A percentile compares a stretch with the other conserved stretches of the same genome.
phyloP scores from a whole-genome alignment of 1,139 yeast genomes.

The Blastobotrys elegans region DNA sequence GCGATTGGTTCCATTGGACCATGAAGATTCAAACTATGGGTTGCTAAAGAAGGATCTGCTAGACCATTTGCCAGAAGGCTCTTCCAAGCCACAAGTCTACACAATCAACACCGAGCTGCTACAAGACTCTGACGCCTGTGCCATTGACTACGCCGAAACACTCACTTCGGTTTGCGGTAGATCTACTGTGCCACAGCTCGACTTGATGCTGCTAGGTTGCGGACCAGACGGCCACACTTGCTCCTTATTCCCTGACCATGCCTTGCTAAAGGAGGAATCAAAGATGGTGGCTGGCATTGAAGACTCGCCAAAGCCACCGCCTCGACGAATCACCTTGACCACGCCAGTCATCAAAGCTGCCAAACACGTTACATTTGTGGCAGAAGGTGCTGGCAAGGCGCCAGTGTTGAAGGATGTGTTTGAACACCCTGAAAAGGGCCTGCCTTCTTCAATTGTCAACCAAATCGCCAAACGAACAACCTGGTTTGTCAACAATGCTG shows the following conservation, averaged over 20 bases:
- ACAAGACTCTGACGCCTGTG: conserved; percentile 46
- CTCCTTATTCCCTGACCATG: conserved; percentile 58
- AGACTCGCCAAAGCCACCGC: conserved; percentile 76
- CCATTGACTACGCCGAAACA: conserved; percentile 44
- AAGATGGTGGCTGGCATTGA: conserved; percentile 40
- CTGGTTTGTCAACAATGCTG: conserved; percentile 81
- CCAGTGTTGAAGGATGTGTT: conserved; percentile 66
- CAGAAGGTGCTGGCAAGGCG: conserved; percentile 87
- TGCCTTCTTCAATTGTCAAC: conserved; percentile 77
- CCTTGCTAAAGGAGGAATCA: conserved; percentile 29
- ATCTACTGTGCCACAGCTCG: conserved; percentile 37
- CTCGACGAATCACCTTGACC: conserved; percentile 68
- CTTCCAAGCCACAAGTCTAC: conserved; percentile 42
- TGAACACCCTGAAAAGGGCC: conserved; percentile 43
- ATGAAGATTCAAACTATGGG: conserved; percentile 66
- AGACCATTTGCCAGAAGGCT: conserved; percentile 28
- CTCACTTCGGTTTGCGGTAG: conserved; percentile 39
- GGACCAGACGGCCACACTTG: conserved; percentile 84
- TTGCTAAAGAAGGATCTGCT: conserved; percentile 56
- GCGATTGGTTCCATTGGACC: conserved; percentile 61
- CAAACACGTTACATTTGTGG: conserved; percentile 67
- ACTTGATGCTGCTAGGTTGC: conserved; percentile 63
- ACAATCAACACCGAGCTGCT: conserved; percentile 45
- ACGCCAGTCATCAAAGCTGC: conserved; percentile 58
- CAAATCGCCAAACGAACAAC: conserved; percentile 44